Conservation (phyloP, 106 monocot species). For the Ottelia alismoides region DNA sequence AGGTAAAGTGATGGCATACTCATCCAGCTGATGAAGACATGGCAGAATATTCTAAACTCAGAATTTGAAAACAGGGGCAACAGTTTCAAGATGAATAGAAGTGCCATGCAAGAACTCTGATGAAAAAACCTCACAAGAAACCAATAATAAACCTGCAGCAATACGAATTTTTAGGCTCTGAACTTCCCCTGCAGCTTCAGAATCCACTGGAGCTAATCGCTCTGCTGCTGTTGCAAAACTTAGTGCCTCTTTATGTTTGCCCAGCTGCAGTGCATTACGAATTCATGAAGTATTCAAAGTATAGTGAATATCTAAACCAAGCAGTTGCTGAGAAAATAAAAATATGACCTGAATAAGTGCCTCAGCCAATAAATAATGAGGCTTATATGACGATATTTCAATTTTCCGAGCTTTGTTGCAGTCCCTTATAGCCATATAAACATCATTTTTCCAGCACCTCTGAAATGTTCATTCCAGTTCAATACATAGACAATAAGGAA, state of each 20-base stretch:
- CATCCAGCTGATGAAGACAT: too few relatives aligned
- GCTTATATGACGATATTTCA: slow-evolving; percentile 46
- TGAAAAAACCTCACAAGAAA: too few relatives aligned
- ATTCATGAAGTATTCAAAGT: too few relatives aligned
- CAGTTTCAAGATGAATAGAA: too few relatives aligned
- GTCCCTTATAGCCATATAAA: slow-evolving; percentile 84
- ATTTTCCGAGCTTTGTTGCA: slow-evolving; percentile 62
- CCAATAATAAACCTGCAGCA: slow-evolving; percentile 34
- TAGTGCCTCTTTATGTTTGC: slow-evolving; percentile 52
- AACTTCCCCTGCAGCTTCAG: slow-evolving; percentile 31
- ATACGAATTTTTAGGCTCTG: slow-evolving; percentile 31
- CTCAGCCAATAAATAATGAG: slow-evolving; percentile 70
- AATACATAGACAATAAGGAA: slow-evolving; percentile 1
- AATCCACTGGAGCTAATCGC: slow-evolving; percentile 26
- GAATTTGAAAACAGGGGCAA: too few relatives aligned
- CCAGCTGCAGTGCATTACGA: slow-evolving; percentile 36
- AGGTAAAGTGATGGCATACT: too few relatives aligned
- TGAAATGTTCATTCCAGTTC: slow-evolving; percentile 27
- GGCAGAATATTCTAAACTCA: too few relatives aligned
- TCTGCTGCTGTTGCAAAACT: slow-evolving; percentile 44
- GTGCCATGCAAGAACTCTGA: too few relatives aligned
- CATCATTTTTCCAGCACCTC: slow-evolving; percentile 99
- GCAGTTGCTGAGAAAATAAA: too few relatives aligned
- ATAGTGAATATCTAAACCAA: too few relatives aligned
- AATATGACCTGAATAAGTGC: slow-evolving; percentile 65